Conservation (phyloP, 2,329 filamentous ascomycete genomes). For the Colletotrichum godetiae region DNA sequence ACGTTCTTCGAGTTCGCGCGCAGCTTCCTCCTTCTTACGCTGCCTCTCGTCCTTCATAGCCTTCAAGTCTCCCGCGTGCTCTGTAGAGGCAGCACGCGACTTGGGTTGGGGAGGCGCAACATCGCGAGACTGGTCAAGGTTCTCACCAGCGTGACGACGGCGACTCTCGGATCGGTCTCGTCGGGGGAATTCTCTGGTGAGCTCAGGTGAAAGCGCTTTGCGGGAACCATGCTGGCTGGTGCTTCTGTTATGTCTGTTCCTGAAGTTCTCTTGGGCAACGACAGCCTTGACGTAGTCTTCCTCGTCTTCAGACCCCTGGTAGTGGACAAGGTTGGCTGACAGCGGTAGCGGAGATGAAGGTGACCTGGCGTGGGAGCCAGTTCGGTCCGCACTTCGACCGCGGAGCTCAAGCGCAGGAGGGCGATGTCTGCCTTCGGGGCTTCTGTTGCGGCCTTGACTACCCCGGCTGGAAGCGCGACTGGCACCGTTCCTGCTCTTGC, state of each 20-base stretch:
- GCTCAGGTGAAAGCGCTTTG: slow-evolving; percentile 50
- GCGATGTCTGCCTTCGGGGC: slow-evolving; percentile 56
- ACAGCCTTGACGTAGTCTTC: slow-evolving; percentile 67
- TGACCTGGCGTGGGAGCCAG: slow-evolving; percentile 72
- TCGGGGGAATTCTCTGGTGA: slow-evolving; percentile 41
- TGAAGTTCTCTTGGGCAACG: slow-evolving; percentile 66
- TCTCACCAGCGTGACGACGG: slow-evolving; percentile 46
- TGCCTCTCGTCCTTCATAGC: slow-evolving; percentile 70
- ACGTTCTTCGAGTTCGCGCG: slow-evolving; percentile 88
- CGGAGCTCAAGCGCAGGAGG: slow-evolving; percentile 62
- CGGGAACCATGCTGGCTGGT: slow-evolving; percentile 52
- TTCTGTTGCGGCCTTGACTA: slow-evolving; percentile 53
- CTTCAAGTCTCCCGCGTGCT: slow-evolving; percentile 65
- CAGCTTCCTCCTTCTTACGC: slow-evolving; percentile 78
- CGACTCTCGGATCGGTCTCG: slow-evolving; percentile 54
- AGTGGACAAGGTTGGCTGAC: slow-evolving; percentile 67
- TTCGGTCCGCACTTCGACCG: slow-evolving; percentile 71
- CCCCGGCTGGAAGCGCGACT: slow-evolving; percentile 64
- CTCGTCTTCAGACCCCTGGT: slow-evolving; percentile 73
- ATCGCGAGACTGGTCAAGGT: slow-evolving; percentile 38
- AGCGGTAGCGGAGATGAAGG: slow-evolving; percentile 86
- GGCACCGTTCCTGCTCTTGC: slow-evolving; percentile 45
- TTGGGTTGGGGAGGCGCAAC: slow-evolving; percentile 44
- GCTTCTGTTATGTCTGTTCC: slow-evolving; percentile 65
- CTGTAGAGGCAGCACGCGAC: slow-evolving; percentile 54